Evolutionary conservation across 371 early-diverging fungal species (phyloP), one percentile per base, ranked within the genome.

Genomic region (Mortierella sp.): DNA sequence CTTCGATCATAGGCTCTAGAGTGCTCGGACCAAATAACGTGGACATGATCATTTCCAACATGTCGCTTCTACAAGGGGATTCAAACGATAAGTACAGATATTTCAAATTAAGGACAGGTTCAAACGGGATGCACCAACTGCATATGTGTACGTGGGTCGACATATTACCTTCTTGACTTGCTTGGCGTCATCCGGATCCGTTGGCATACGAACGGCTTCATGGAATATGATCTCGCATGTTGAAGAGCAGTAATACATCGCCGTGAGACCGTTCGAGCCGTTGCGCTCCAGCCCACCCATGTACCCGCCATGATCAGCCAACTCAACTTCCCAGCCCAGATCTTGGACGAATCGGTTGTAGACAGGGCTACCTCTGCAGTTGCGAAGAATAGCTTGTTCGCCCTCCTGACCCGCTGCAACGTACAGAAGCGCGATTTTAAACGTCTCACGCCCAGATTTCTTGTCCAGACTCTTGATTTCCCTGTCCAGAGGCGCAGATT

Each of bases 41-140:
- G 98, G 2, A 98, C 95, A 63, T 95, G 96, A 69, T 98, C 98
- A 72, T 98, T 98, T 28, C 98, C 98, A 72, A 98, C 91, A 65
- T 98, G 98, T 14, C 98, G 94, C 89, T 98, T 98, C 95, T 90
- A 72, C 30, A 30, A 38, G 42, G 28, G 34, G 18, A 18, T 58
- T 16, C 41, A 48, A 21, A 26, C 26, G n/a, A n/a, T n/a, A n/a
- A n/a, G n/a, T n/a, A n/a, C n/a, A n/a, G n/a, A n/a, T 8, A 43
- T 19, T n/a, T 55, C n/a, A 55, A n/a, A n/a, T n/a, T n/a, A n/a
- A n/a, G n/a, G n/a, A n/a, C n/a, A n/a, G n/a, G n/a, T n/a, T n/a
- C n/a, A n/a, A n/a, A n/a, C n/a, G n/a, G n/a, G n/a, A n/a, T n/a
- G n/a, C n/a, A n/a, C n/a, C n/a, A n/a, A n/a, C n/a, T n/a, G n/a